Evolutionary conservation across 2,329 filamentous ascomycete species (phyloP), one percentile per base, ranked within the genome.

Genomic region (Fusarium coffeatum): DNA sequence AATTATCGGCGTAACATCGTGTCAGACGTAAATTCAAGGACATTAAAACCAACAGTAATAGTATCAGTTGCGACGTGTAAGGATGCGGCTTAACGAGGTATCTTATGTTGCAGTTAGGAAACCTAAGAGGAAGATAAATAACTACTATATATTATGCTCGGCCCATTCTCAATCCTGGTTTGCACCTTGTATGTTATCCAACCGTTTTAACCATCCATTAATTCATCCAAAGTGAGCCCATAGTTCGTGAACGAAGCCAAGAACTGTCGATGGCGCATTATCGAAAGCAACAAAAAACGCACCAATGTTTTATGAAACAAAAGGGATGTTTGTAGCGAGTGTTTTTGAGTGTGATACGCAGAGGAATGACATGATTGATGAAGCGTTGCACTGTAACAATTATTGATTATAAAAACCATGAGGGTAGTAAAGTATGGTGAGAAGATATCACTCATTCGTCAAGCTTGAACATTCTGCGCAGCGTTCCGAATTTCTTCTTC

Each of bases 401-500:
- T 50, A 43, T 23, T 45, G 22, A 23, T 27, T 27, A 55, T 53
- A 22, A 37, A 34, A 23, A 37, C 23, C 23, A 10, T 37, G 27
- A 40, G 12, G 12, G 30, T 13, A n/a, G 22, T 18, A 10, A 30
- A 13, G 30, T 25, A 28, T n/a, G 40, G n/a, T 12, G 27, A n/a
- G 11, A 34, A n/a, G 18, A 40, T 18, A 59, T 30, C 12, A 40
- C 56, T 80, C 81, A 84, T 66, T 85, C 83, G 64, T 85, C 76
- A 59, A 86, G 76, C 43, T 83, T 78, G 79, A 93, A 91, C 78
- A 91, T 90, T 77, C 84, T 87, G 77, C 91, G 87, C 76, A 93
- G 78, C 57, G 83, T 81, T 43, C 85, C 85, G 78, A 93, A 93
- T 79, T 90, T 92, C 85, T 92, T 93, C 81, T 86, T 88, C 81